These are phyloP conservation scores for Fusarium continuum DNA, from an alignment of 2,329 filamentous ascomycete species.

Conservation along the genomic window DNA sequence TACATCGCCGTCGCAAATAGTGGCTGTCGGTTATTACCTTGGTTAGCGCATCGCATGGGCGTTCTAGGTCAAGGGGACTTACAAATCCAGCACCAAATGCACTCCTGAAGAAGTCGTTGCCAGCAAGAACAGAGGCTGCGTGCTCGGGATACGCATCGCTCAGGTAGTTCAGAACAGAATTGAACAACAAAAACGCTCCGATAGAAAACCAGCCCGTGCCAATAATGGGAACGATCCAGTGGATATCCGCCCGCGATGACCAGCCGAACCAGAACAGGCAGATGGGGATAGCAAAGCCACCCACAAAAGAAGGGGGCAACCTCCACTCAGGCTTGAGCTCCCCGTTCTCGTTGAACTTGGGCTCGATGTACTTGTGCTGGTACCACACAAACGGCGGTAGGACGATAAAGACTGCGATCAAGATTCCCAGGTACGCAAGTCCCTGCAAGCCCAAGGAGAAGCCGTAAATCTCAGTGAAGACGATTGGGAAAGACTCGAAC, in stretches of 20 bases:
- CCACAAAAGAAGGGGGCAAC: conserved; percentile 62
- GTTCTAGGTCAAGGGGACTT: background rate
- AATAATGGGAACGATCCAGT: conserved; percentile 8
- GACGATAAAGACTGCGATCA: conserved; percentile 14
- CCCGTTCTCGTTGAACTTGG: conserved; percentile 3
- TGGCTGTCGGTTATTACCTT: background rate
- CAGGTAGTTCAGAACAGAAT: conserved; percentile 17
- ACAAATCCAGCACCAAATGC: conserved; percentile 3
- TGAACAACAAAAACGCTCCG: conserved; percentile 3
- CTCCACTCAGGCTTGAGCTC: background rate
- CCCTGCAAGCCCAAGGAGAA: conserved; percentile 69
- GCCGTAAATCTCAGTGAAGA: conserved; percentile 35
- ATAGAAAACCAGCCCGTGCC: conserved; percentile 1
- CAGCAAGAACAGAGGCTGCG: conserved; percentile 4
- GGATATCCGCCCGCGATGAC: background rate
- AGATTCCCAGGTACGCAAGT: conserved; percentile 26
- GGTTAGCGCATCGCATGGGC: rapidly evolving
- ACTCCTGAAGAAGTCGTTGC: conserved; percentile 3
- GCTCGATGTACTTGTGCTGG: conserved; percentile 10
- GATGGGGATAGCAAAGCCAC: conserved; percentile 66
- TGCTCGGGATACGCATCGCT: conserved; percentile 11
- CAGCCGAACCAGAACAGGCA: conserved; percentile 28
- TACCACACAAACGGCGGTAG: conserved; percentile 9
- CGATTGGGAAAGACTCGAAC: conserved; percentile 31
- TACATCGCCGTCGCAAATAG: background rate